Conservation (phyloP, 73 alveolate genomes). For the Tetrahymena thermophila region DNA sequence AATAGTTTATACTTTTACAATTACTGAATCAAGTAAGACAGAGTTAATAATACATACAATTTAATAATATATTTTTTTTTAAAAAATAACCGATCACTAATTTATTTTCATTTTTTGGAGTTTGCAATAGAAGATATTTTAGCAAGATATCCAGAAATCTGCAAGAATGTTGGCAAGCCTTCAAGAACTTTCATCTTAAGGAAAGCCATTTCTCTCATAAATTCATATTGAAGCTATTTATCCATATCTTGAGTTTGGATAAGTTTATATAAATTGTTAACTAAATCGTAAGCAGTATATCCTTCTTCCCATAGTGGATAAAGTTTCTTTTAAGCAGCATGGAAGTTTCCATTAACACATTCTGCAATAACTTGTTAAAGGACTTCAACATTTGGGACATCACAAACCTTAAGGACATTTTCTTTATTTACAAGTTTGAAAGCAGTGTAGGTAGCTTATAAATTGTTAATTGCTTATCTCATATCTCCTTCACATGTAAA, state of each 20-base stretch:
- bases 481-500: slow-evolving; percentile 98
- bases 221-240: slow-evolving; percentile 74
- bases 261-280: slow-evolving; percentile 73
- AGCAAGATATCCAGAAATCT: slow-evolving; percentile 85
- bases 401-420: slow-evolving; percentile 93
- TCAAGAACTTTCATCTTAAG: slow-evolving; percentile 88
- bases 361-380: slow-evolving; percentile 57
- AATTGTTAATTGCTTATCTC: slow-evolving; percentile 97
- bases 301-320: slow-evolving; percentile 79
- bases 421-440: slow-evolving; percentile 80
- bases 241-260: slow-evolving; percentile 67
- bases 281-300: slow-evolving; percentile 77
- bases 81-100: no score
- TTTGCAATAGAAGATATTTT: slow-evolving; percentile 22
- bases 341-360: slow-evolving; percentile 64
- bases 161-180: slow-evolving; percentile 76
- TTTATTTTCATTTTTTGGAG: neutral
- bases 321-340: slow-evolving; percentile 56
- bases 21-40: no score
- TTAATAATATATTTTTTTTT: no score
- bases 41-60: no score
- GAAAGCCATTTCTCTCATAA: slow-evolving; percentile 74
- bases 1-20: no score
- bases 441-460: slow-evolving; percentile 93
- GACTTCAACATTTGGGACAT: slow-evolving; percentile 91